These are phyloP conservation scores for Euphrasia confusa DNA, from an alignment of 257 asterid species.

Conservation along the genomic window DNA sequence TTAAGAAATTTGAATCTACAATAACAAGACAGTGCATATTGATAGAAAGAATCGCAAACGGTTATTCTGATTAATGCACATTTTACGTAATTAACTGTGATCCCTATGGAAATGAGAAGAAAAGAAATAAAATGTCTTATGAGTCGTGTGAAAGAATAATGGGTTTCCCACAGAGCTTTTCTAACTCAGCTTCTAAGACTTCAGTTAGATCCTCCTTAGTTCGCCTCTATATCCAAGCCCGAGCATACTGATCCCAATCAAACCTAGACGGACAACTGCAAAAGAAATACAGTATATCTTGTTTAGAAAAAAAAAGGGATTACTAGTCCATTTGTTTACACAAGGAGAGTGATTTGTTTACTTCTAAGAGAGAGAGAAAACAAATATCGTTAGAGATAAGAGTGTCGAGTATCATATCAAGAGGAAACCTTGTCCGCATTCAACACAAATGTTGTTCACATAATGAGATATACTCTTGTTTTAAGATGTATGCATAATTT, in stretches of 20 bases:
- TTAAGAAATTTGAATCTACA: too few species aligned
- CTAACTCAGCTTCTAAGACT: slow-evolving; percentile 62
- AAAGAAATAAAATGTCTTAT: not conserved
- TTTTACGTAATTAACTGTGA: too few species aligned
- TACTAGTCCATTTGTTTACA: not conserved
- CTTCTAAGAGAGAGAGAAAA: too few species aligned
- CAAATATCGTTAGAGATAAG: too few species aligned
- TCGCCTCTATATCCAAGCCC: slow-evolving; percentile 73
- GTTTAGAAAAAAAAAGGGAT: not conserved
- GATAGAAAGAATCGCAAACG: too few species aligned
- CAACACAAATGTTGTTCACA: not conserved
- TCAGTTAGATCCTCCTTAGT: slow-evolving; percentile 43
- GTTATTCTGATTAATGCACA: too few species aligned
- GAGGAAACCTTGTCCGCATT: not conserved
- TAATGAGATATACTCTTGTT: not conserved
- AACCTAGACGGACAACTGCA: slow-evolving; percentile 92
- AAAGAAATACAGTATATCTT: not conserved
- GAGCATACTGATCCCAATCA: slow-evolving; percentile 69
- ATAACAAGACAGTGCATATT: too few species aligned
- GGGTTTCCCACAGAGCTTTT: slow-evolving; percentile 58
- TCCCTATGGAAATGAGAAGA: not conserved
- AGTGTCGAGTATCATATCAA: not conserved
- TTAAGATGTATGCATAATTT: not conserved
- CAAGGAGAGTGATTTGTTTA: not conserved
- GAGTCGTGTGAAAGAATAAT: slow-evolving; percentile 37